phyloP scores from a whole-genome alignment of 208 protist genomes.

The Entamoeba histolytica region DNA sequence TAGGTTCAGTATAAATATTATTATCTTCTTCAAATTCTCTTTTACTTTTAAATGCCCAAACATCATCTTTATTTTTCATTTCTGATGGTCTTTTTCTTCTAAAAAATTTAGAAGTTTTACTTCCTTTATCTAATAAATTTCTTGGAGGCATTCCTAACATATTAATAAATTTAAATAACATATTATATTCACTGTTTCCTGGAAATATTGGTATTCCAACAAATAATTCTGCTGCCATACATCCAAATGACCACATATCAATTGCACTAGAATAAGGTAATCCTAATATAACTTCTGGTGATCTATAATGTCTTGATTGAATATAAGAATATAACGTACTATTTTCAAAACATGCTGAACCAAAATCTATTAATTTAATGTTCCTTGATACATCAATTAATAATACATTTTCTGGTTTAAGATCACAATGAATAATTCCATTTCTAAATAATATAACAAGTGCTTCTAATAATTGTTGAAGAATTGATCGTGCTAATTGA shows the following conservation, averaged over 20 bases:
- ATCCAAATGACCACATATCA: slow-evolving; percentile 92
- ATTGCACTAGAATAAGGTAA: slow-evolving; percentile 62
- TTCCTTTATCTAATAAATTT: not conserved
- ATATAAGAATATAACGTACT: slow-evolving; percentile 65
- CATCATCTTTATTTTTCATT: not conserved
- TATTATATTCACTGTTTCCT: slow-evolving; percentile 56
- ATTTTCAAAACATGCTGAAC: slow-evolving; percentile 35
- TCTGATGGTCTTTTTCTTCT: not conserved
- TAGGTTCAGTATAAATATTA: not conserved
- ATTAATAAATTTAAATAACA: not conserved
- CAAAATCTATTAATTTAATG: slow-evolving; percentile 3
- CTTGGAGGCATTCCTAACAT: not conserved
- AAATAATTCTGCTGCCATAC: slow-evolving; percentile 76
- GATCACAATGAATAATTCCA: slow-evolving; percentile 38
- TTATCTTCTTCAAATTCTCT: not conserved
- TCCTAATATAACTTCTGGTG: slow-evolving; percentile 79
- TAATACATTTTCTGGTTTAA: slow-evolving; percentile 57
- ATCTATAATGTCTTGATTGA: slow-evolving; percentile 67
- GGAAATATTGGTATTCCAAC: slow-evolving; percentile 64
- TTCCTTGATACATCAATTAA: slow-evolving; percentile 15
- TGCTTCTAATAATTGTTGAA: slow-evolving; percentile 22
- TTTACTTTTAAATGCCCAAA: not conserved
- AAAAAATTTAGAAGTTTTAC: not conserved
- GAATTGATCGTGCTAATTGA: slow-evolving; percentile 30
- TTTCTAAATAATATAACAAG: not conserved